These are phyloP conservation scores for Solanum tarijense DNA, from an alignment of 257 asterid genomes.

Conservation along the genomic window DNA sequence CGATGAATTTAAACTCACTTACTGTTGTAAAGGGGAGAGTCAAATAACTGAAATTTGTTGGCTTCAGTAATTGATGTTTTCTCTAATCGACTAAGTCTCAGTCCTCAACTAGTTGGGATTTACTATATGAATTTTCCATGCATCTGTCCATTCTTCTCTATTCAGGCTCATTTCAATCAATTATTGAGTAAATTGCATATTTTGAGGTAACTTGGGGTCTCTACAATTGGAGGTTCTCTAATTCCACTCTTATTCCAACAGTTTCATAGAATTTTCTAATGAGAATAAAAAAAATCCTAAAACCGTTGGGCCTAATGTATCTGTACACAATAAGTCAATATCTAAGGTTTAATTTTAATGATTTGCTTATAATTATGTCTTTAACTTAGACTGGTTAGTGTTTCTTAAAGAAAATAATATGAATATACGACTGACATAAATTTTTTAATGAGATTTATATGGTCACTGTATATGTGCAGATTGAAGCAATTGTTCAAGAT, in stretches of 20 bases:
- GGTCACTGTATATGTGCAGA: conserved; percentile 21
- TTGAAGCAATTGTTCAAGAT: conserved; percentile 80
- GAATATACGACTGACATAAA: background rate
- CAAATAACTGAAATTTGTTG: background rate
- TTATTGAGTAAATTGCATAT: background rate
- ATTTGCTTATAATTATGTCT: background rate
- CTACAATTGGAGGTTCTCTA: background rate
- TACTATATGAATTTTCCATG: background rate
- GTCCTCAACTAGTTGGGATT: background rate
- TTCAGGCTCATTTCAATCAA: background rate
- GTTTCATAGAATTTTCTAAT: background rate
- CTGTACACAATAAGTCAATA: background rate
- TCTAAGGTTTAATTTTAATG: background rate
- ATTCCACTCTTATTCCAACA: background rate
- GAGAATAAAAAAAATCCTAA: background rate
- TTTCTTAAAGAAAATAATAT: background rate
- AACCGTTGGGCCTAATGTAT: background rate
- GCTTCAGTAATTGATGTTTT: background rate
- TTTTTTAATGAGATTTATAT: background rate
- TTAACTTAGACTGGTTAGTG: background rate
- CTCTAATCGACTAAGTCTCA: background rate
- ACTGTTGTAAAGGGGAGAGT: background rate
- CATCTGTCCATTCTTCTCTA: background rate
- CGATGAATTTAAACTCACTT: background rate
- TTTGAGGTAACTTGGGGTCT: background rate